phyloP scores from a whole-genome alignment of 169 alveolate genomes.

The Theileria annulata region DNA sequence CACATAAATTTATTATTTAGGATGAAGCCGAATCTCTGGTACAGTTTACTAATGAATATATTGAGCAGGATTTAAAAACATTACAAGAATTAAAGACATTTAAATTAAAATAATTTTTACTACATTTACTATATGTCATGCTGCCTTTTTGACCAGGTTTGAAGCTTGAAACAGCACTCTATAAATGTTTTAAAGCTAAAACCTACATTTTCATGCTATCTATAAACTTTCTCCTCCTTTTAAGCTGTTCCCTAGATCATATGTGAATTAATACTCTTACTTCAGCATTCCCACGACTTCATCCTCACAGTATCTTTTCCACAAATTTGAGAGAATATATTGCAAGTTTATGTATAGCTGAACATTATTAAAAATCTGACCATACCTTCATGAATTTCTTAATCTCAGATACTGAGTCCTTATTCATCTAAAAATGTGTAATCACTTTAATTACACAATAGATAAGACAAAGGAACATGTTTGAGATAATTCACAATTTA shows the following conservation, averaged over 20 bases:
- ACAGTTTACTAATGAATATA: neutral
- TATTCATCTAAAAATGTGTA: slow-evolving; percentile 41
- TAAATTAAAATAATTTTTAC: neutral
- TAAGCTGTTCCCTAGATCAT: slow-evolving; percentile 59
- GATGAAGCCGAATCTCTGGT: neutral
- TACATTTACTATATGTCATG: neutral
- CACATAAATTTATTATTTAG: neutral
- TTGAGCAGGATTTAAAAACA: neutral
- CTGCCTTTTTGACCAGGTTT: slow-evolving; percentile 10
- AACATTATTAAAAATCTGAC: slow-evolving; percentile 19
- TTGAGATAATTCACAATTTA: neutral
- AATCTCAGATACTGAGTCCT: slow-evolving; percentile 57
- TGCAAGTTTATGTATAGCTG: slow-evolving; percentile 71
- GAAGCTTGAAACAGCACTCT: slow-evolving; percentile 44
- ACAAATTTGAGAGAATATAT: slow-evolving; percentile 62
- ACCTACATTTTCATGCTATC: slow-evolving; percentile 75
- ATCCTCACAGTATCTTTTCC: slow-evolving; percentile 61
- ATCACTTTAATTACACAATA: neutral
- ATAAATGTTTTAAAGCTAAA: slow-evolving; percentile 11
- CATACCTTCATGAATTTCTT: slow-evolving; percentile 54
- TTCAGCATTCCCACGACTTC: slow-evolving; percentile 62
- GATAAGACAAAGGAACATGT: slow-evolving; percentile 6
- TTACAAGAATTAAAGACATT: neutral
- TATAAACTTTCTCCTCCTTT: slow-evolving; percentile 68
- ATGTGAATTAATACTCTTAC: neutral